Base-by-base conservation (phyloP, 1,139 yeast species). In the Sugiyamaella pinicola region DNA sequence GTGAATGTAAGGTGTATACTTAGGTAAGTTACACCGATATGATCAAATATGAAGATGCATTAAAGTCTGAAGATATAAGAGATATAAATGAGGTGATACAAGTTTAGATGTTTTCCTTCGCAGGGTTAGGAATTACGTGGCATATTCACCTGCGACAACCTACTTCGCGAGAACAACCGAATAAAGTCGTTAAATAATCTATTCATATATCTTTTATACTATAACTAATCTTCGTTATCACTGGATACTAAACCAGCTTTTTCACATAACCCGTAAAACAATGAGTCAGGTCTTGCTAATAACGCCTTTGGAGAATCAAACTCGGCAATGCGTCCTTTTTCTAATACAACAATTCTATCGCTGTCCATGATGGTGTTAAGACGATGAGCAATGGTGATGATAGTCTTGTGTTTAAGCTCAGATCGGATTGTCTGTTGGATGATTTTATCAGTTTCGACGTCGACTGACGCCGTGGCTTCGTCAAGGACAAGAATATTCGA, bases 401-500 rank as follows among this genome's bases (percentile, higher is more conserved):
- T 85, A 0, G 95, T 87, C 62, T 84, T 78, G 56, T 82, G 77
- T 46, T 71, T 73, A 65, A 86, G 85, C 61, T 81, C 82, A 2
- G 70, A 64, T 54, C 90, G 74, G 40, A 87, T 85, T 0, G 95
- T 85, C 57, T 82, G 80, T 69, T 86, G 95, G 49, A 87, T 80
- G 51, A 85, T 78, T 57, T 77, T 78, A 62, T 87, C 95, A 0
- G 95, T 87, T 63, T 85, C 85, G 19, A 84, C 81, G 66, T 87
- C 96, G 21, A 87, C 90, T 2, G 93, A 85, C 0, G 95, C 91
- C 0, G 95, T 87, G 0, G 95, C 95, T 69, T 87, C 96, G 65
- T 87, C 95, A 42, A 87, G 70, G 19, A 87, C 79, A 53, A 87
- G 72, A 29, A 87, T 79, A 55, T 78, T 81, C 2, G 89, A 80